Conservation (phyloP, 768 basidiomycete genomes). For the Suillus variegatus region DNA sequence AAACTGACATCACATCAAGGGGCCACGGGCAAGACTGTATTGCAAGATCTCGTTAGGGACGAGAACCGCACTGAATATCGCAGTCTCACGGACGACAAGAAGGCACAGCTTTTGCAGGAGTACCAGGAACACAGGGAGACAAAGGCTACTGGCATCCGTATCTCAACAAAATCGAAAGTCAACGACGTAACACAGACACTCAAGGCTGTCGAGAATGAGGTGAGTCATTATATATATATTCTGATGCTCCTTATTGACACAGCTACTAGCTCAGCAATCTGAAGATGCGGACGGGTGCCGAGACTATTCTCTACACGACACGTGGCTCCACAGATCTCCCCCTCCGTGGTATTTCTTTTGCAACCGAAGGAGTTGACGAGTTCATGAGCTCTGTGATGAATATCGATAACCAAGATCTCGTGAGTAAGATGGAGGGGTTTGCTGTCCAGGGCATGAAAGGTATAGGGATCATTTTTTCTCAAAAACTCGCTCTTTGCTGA, state of each 20-base stretch:
- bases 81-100: background rate
- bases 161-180: constrained; percentile 11
- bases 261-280: constrained; percentile 2
- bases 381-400: constrained; percentile 12
- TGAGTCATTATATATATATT: background rate
- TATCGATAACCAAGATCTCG: constrained; percentile 9
- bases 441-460: constrained; percentile 13
- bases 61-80: background rate
- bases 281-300: background rate
- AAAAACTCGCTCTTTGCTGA: background rate
- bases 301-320: constrained; percentile 8
- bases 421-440: constrained; percentile 15
- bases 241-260: background rate
- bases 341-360: constrained; percentile 3
- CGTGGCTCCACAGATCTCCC: constrained; percentile 10
- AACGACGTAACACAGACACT: constrained; percentile 12
- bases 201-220: constrained; percentile 13
- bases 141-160: background rate
- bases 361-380: constrained; percentile 1
- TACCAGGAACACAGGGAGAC: background rate
- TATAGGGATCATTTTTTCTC: constrained; percentile 10
- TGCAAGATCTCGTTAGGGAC: background rate
- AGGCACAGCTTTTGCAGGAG: background rate
- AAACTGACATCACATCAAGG: background rate
- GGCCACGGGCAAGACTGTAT: background rate